Conservation (phyloP, 2,329 filamentous ascomycete species). For the Chaetomiaceae sp. region DNA sequence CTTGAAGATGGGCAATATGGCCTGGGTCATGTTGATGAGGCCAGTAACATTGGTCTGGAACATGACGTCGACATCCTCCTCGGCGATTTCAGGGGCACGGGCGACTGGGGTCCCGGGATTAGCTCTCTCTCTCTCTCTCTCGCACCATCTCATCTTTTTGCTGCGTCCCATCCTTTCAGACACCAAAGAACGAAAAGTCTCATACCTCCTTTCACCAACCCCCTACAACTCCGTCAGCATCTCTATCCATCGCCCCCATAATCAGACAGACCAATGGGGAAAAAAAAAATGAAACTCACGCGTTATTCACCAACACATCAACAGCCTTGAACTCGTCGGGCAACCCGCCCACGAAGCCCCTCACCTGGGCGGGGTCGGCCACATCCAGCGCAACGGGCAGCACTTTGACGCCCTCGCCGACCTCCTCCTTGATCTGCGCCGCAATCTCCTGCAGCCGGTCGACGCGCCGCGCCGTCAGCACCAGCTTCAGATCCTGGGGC, state of each 20-base stretch:
- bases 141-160: no score
- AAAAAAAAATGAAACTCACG: conserved; percentile 52
- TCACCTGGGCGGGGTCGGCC: conserved; percentile 70
- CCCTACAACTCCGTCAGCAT: conserved; percentile 10
- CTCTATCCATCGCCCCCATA: not conserved
- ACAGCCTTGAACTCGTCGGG: conserved; percentile 81
- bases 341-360: conserved; percentile 65
- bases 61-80: conserved; percentile 82
- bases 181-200: no score
- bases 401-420: conserved; percentile 76
- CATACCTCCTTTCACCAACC: conserved; percentile 26
- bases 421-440: conserved; percentile 68
- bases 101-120: conserved; percentile 12
- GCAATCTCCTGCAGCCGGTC: conserved; percentile 75
- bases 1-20: conserved; percentile 77
- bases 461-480: conserved; percentile 82
- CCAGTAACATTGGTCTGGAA: conserved; percentile 91
- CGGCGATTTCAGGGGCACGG: conserved; percentile 69
- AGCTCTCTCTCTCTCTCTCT: no score
- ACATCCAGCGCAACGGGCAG: conserved; percentile 82
- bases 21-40: conserved; percentile 94
- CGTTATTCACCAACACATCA: conserved; percentile 92
- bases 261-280: not conserved
- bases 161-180: no score
- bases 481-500: conserved; percentile 72